phyloP scores from a whole-genome alignment of 140 eudicot genomes.

The Cichorium intybus region DNA sequence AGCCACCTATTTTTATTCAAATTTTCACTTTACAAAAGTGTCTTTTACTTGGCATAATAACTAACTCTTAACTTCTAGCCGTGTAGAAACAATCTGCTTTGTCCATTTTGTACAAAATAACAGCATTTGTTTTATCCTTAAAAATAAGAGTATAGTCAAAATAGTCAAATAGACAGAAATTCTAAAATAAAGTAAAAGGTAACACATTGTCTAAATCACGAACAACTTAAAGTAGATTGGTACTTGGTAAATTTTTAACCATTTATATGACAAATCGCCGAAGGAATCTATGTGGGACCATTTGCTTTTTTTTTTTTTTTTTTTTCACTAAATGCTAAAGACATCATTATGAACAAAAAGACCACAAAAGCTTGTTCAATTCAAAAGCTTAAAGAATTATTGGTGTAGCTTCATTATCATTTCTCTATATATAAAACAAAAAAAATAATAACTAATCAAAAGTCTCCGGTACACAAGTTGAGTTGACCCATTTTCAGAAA shows the following conservation, averaged over 20 bases:
- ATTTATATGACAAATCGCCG: neutral
- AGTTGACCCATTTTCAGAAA: neutral
- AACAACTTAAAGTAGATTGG: neutral
- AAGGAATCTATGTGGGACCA: slow-evolving; percentile 16
- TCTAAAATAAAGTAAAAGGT: neutral
- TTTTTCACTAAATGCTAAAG: slow-evolving; percentile 15
- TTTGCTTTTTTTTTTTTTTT: slow-evolving; percentile 14
- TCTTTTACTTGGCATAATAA: too few species aligned
- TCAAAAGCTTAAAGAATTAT: slow-evolving; percentile 17
- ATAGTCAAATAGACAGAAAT: too few species aligned
- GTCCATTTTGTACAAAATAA: too few species aligned
- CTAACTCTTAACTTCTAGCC: too few species aligned
- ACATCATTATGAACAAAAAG: slow-evolving; percentile 24
- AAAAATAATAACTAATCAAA: neutral
- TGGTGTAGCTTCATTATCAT: neutral
- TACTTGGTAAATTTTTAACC: neutral
- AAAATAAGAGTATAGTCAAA: too few species aligned
- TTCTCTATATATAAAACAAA: too few species aligned
- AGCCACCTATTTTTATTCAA: too few species aligned
- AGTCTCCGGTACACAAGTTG: neutral
- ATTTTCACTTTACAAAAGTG: neutral
- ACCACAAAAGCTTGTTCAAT: slow-evolving; percentile 17
- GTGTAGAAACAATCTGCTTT: too few species aligned
- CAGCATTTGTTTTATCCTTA: too few species aligned
- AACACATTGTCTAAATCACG: neutral